phyloP scores from a whole-genome alignment of 106 monocot genomes.

The Acorus calamus region DNA sequence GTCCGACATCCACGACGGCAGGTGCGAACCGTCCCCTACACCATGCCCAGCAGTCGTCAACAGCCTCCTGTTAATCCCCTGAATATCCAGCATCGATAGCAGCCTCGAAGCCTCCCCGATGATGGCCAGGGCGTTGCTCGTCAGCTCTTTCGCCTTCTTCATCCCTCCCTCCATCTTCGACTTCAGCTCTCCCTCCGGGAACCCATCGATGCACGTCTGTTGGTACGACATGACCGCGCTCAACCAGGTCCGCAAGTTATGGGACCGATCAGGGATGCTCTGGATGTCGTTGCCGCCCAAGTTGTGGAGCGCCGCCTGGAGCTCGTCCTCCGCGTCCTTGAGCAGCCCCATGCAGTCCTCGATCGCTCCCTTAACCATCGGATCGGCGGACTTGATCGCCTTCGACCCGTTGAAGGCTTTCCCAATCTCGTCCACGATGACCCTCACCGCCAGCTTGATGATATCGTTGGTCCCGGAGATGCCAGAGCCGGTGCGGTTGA shows the following conservation, averaged over 20 bases:
- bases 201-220: conserved; percentile 6
- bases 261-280: conserved; percentile 1
- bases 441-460: background rate
- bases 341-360: conserved; percentile 23
- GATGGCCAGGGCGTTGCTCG: conserved; percentile 36
- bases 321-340: conserved; percentile 15
- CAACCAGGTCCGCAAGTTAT: background rate
- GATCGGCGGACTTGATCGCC: no score
- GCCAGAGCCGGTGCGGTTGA: conserved; percentile 1
- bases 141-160: conserved; percentile 22
- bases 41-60: background rate
- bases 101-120: conserved; percentile 2
- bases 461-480: conserved; percentile 1
- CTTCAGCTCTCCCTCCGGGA: conserved; percentile 18
- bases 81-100: conserved; percentile 9
- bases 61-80: conserved; percentile 7
- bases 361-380: conserved; percentile 16
- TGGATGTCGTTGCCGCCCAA: no score
- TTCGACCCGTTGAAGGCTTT: no score
- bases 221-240: conserved; percentile 14
- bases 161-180: conserved; percentile 22
- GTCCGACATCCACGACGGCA: conserved; percentile 29
- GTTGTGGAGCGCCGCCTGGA: conserved; percentile 11
- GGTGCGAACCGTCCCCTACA: conserved; percentile 2
- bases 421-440: conserved; percentile 3